Base-by-base conservation (phyloP, 192 early-diverging fungal species). In the Chytriomyces sp. region DNA sequence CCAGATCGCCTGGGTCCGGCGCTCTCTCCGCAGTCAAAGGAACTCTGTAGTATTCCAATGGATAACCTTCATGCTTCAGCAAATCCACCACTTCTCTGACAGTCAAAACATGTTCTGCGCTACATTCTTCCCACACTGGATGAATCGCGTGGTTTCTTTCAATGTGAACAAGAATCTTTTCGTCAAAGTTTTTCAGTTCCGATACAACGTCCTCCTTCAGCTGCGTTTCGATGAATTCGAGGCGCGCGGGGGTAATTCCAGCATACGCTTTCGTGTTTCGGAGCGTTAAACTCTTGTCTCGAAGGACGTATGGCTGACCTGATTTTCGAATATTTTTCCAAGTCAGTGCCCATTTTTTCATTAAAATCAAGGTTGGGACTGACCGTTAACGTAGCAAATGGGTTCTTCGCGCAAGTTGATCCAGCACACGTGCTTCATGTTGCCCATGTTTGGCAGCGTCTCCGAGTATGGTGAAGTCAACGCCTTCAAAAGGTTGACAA, bases 361-460 rank as follows among this genome's bases (percentile, higher is more conserved):
- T 59, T 59, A 2, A 59, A 18, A 18, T 11, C n/a, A 64, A 13
- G 26, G 26, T 64, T 23, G 11, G 5, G 7, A 10, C 20, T 10
- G 50, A 63, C 72, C 88, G 65, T 89, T 89, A 62, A 91, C 84
- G 71, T 91, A 91, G 26, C 89, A 87, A 28, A 91, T 83, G 10
- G 90, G 90, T 64, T 91, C 90, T 73, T 91, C 90, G 46, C 90
- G 81, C n/a, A 91, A 65, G 71, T 91, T 91, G 63, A 90, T 89
- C 88, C 88, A 89, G n/a, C 87, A 50, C 26, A 90, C 79, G 16
- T 18, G 16, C 45, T 64, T 77, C 44, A 45, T 72, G 43, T 43
- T 10, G 5, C 45, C 35, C 24, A 72, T 26, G 57, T 80, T 35
- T 7, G 72, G 72, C 13, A 60, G 46, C 8, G 74, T 53, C 18